Evolutionary conservation across 495 filamentous ascomycete genomes (phyloP).

Genomic region (Aspergillus leporis): DNA sequence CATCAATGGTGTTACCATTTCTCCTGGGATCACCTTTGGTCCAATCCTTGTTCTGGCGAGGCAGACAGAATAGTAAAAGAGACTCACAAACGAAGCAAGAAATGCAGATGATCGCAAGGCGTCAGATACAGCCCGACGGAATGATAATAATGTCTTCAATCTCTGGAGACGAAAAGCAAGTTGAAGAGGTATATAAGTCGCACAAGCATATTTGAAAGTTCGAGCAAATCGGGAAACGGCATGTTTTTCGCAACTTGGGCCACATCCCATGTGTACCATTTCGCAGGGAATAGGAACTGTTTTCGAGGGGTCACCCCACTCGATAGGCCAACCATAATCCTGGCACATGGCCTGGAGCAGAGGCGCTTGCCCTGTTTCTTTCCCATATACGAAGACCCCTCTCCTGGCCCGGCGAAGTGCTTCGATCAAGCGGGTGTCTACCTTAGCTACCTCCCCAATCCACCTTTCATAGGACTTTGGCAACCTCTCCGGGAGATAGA

Average conservation of each 20-base stretch:
- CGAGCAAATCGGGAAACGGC: slow-evolving; percentile 67
- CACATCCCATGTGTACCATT: slow-evolving; percentile 81
- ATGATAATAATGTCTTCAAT: slow-evolving; percentile 41
- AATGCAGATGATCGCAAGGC: slow-evolving; percentile 78
- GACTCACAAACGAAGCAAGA: slow-evolving; percentile 74
- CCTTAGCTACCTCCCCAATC: slow-evolving; percentile 76
- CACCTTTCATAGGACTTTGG: slow-evolving; percentile 81
- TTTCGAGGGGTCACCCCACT: slow-evolving; percentile 75
- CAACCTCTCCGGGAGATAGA: slow-evolving; percentile 69
- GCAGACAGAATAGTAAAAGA: slow-evolving; percentile 91
- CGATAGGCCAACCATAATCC: slow-evolving; percentile 66
- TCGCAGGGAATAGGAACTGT: slow-evolving; percentile 82
- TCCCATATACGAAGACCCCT: slow-evolving; percentile 70
- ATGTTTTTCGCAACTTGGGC: slow-evolving; percentile 77
- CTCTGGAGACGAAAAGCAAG: slow-evolving; percentile 61
- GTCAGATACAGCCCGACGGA: slow-evolving; percentile 55
- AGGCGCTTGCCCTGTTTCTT: slow-evolving; percentile 71
- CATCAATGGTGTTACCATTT: slow-evolving; percentile 54
- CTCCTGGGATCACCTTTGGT: slow-evolving; percentile 60
- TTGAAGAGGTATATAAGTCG: slow-evolving; percentile 80
- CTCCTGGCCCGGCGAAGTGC: slow-evolving; percentile 66
- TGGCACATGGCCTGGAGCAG: slow-evolving; percentile 74
- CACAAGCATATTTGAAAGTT: slow-evolving; percentile 73
- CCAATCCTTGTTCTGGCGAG: slow-evolving; percentile 79
- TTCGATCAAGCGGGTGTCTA: slow-evolving; percentile 76